Evolutionary conservation across 495 filamentous ascomycete species (phyloP).

Genomic region (Echria macrotheca): DNA sequence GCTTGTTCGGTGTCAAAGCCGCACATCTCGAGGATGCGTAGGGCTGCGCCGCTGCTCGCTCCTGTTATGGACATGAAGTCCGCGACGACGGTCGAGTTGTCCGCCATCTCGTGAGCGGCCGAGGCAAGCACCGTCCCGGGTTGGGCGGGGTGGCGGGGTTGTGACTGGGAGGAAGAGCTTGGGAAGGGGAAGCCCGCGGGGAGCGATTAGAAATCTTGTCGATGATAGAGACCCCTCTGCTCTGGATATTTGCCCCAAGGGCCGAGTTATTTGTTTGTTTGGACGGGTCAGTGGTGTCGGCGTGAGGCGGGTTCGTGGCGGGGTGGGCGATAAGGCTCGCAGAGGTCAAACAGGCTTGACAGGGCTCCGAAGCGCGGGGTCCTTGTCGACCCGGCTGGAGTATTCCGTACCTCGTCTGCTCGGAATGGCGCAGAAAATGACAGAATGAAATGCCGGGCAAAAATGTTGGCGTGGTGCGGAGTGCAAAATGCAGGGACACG

Average conservation of each 20-base stretch:
- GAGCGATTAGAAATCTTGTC: too few species aligned
- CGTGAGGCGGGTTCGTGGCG: background rate
- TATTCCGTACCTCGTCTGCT: too few species aligned
- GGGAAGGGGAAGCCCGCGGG: too few species aligned
- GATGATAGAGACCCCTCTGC: too few species aligned
- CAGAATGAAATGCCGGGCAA: background rate
- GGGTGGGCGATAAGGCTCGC: constrained; percentile 2
- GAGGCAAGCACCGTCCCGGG: background rate
- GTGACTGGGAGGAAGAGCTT: background rate
- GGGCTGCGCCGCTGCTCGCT: constrained; percentile 54
- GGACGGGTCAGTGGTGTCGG: background rate
- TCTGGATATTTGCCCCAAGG: too few species aligned
- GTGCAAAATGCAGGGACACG: background rate
- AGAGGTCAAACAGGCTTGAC: background rate
- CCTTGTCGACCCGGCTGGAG: background rate
- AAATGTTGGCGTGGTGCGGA: background rate
- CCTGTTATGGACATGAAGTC: constrained; percentile 68
- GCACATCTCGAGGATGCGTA: constrained; percentile 74
- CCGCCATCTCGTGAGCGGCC: constrained; percentile 56
- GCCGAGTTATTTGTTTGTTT: too few species aligned
- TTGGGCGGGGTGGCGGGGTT: background rate
- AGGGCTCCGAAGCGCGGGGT: constrained; percentile 4
- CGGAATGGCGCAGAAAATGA: background rate
- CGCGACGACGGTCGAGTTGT: constrained; percentile 43
- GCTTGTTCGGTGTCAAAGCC: constrained; percentile 80